Evolutionary conservation across 306 rosid genomes (phyloP), one percentile per base, ranked within the genome.

Genomic region (Vachellia collinsii): DNA sequence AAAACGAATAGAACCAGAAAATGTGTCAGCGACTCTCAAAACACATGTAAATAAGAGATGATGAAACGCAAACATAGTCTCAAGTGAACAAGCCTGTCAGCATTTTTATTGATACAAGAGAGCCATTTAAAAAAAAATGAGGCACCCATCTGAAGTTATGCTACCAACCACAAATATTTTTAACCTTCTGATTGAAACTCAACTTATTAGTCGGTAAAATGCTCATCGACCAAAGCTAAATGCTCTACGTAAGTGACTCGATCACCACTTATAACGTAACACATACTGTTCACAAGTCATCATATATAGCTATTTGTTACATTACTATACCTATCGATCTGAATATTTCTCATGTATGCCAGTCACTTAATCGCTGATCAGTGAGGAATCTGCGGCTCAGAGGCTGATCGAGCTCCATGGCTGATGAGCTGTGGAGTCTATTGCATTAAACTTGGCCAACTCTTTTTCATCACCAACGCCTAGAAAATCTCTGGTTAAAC

Each of bases 401-500:
- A 4, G 19, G 79, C 74, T 79, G 79, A 85, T 50, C 19, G 56
- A 50, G 46, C 77, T 91, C 84, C 87, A 82, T 82, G 23, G 70
- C 83, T 22, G 90, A 81, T 22, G 90, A 81, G 72, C 84, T 12
- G 50, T 77, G 5, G 90, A 80, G 71, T 83, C 89, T 75, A 86
- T 85, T 53, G 88, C 83, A 83, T 85, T 85, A 74, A 90, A 89
- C 20, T 83, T 86, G 20, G 78, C 88, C 1, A 90, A 81, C 72
- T 90, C 85, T 59, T 88, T 89, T 63, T 89, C 86, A 72, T 89
- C 86, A 72, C 97, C 97, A 16, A 92, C 94, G 4, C 98, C 97
- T 8, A 94, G 90, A 48, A 94, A 94, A 37, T 92, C 98, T 80
- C 97, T 90, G 0, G 98, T 94, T 56, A 92, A 79, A 79, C 91